Percentiles rank a stretch among this genome's conserved stretches.
Evolutionary conservation across 306 rosid species (phyloP).

Genomic region (Quercus dentata): DNA sequence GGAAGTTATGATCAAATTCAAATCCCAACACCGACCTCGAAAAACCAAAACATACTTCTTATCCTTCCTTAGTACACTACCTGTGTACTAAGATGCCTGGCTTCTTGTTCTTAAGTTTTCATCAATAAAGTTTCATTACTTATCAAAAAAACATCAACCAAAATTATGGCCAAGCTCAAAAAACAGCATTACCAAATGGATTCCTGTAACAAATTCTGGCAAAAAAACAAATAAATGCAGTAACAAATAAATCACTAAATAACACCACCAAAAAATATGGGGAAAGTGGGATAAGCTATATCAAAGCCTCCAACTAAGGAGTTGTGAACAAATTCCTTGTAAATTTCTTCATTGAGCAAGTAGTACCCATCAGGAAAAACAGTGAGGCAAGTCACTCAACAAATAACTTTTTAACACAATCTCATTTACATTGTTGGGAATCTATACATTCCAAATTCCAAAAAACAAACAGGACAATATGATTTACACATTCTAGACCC

Average conservation of each 20-base stretch:
- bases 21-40: neutral
- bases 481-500: neutral
- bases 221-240: neutral
- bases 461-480: neutral
- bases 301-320: neutral
- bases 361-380: neutral
- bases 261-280: neutral
- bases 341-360: slow-evolving; percentile 9
- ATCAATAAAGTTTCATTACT: too few relatives aligned
- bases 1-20: neutral
- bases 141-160: neutral
- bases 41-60: neutral
- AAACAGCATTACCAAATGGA: neutral
- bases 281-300: neutral
- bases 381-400: neutral
- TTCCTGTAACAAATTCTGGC: too few relatives aligned
- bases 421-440: slow-evolving; percentile 2
- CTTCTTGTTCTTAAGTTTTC: too few relatives aligned
- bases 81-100: too few relatives aligned
- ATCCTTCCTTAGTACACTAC: too few relatives aligned
- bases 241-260: neutral
- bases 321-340: neutral
- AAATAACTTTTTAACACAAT: neutral
- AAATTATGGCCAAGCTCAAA: neutral
- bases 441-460: neutral